Conservation (phyloP, 108 stramenopile genomes). For the Mediolabrus comicus region DNA sequence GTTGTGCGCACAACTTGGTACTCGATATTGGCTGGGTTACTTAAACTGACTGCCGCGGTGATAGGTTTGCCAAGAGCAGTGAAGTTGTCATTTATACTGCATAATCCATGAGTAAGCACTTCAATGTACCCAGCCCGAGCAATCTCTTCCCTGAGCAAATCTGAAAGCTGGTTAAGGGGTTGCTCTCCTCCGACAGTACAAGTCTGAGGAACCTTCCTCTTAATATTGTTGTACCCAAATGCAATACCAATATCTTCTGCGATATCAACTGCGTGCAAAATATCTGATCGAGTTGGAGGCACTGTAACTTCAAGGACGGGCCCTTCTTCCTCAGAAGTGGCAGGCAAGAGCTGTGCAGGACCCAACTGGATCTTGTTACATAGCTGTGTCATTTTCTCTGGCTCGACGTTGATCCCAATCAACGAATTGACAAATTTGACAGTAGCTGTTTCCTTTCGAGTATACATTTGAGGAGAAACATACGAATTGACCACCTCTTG, state of each 20-base stretch:
- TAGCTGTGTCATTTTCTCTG: conserved; percentile 77
- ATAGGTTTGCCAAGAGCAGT: conserved; percentile 76
- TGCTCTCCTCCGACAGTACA: conserved; percentile 83
- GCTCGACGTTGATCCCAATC: conserved; percentile 84
- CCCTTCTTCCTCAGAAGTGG: conserved; percentile 49
- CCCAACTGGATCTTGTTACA: conserved; percentile 97
- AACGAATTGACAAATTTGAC: conserved; percentile 89
- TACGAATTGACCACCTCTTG: conserved; percentile 64
- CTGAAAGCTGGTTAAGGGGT: conserved; percentile 89
- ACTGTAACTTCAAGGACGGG: conserved; percentile 89
- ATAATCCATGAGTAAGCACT: conserved; percentile 90
- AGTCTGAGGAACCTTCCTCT: conserved; percentile 84
- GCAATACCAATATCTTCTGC: conserved; percentile 99
- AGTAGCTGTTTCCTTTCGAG: conserved; percentile 67
- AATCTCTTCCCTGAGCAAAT: conserved; percentile 96
- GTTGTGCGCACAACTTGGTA: conserved; percentile 98
- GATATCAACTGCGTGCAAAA: conserved; percentile 97
- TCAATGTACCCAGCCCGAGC: conserved; percentile 93
- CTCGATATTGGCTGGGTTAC: conserved; percentile 96
- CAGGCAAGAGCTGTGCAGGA: conserved; percentile 70
- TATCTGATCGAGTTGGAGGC: conserved; percentile 96
- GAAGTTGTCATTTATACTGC: conserved; percentile 92
- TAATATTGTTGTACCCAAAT: conserved; percentile 98
- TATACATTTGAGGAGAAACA: conserved; percentile 69
- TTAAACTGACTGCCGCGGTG: conserved; percentile 80